These are phyloP conservation scores for Ustilago trichophora DNA, from an alignment of 1,284 basidiomycete genomes.

Conservation along the genomic window DNA sequence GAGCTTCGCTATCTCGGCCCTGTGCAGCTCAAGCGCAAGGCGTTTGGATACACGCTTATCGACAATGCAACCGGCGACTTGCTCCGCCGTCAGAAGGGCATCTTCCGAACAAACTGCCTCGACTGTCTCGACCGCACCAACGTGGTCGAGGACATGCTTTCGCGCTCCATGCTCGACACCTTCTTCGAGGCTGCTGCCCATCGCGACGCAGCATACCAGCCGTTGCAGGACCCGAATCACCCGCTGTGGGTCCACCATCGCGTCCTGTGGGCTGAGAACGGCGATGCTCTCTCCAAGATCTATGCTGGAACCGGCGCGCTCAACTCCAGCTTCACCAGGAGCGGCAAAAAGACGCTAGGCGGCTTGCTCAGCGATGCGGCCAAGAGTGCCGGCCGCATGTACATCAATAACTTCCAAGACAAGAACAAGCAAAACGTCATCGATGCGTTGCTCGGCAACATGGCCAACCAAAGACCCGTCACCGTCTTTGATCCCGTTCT, in stretches of 20 bases:
- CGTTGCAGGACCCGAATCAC: constrained; percentile 26
- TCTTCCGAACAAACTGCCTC: constrained; percentile 93
- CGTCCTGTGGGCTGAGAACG: constrained; percentile 82
- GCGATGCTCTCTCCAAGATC: constrained; percentile 72
- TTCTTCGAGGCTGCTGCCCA: constrained; percentile 43
- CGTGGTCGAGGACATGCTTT: constrained; percentile 82
- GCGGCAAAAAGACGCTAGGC: constrained; percentile 81
- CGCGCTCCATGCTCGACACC: constrained; percentile 54
- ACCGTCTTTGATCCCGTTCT: constrained; percentile 93
- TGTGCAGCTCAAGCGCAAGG: constrained; percentile 73
- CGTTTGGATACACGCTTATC: constrained; percentile 78
- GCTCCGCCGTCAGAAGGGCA: constrained; percentile 75
- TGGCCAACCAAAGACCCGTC: constrained; percentile 85
- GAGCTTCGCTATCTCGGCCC: constrained; percentile 74
- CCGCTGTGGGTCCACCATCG: constrained; percentile 86
- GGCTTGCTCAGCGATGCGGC: constrained; percentile 85
- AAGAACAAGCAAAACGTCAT: constrained; percentile 92
- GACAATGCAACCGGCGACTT: constrained; percentile 71
- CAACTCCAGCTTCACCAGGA: constrained; percentile 93
- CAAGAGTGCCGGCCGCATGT: constrained; percentile 80
- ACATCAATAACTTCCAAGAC: constrained; percentile 98
- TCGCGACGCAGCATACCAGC: constrained; percentile 27
- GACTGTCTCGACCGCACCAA: constrained; percentile 99
- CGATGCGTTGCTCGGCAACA: constrained; percentile 92
- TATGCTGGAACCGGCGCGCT: constrained; percentile 96